Evolutionary conservation across 169 alveolate genomes (phyloP), one percentile per base, ranked within the genome.

Genomic region (Cryptosporidium meleagridis): DNA sequence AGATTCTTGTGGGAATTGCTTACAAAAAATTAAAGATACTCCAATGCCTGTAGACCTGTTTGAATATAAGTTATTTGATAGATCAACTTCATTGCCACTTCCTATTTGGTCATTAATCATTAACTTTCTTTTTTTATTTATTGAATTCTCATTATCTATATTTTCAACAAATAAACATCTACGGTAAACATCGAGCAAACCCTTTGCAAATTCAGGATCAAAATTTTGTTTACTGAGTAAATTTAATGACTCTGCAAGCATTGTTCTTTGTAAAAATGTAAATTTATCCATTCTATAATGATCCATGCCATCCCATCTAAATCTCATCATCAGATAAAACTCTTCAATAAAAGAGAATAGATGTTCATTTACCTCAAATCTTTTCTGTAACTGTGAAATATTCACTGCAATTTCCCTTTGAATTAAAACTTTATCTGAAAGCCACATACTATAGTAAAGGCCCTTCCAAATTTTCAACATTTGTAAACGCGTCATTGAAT

Each of bases 221-320:
- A 62, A 80, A 16, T 59, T 53, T 21, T 59, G 62, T 41, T 80
- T 80, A 3, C 48, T 33, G 29, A 80, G 69, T 39, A 80, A 35
- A 7, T 80, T 80, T 3, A 80, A 35, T 23, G 89, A 80, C 16
- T 80, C 75, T 9, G 89, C 72, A 80, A 80, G 59, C 89, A 80
- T 80, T 62, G 75, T 65, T 62, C 89, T 59, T 44, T 80, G 89
- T 16, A 80, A 48, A 80, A 80, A 80, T 14, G 53, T 23, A 80
- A 80, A 80, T 51, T 80, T 80, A 29, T 80, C 89, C 75, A 80
- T 80, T 44, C 89, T 61, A 80, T 62, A 65, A 21, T 65, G 65
- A 31, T 80, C 89, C 45, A 80, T 62, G 29, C 41, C 70, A 35
- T 80, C 89, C 89, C 89, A 80, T 80, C 89, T 80, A 62, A 62